Base-by-base conservation (phyloP, 345 rosid genomes). In the Gossypium sturtianum region DNA sequence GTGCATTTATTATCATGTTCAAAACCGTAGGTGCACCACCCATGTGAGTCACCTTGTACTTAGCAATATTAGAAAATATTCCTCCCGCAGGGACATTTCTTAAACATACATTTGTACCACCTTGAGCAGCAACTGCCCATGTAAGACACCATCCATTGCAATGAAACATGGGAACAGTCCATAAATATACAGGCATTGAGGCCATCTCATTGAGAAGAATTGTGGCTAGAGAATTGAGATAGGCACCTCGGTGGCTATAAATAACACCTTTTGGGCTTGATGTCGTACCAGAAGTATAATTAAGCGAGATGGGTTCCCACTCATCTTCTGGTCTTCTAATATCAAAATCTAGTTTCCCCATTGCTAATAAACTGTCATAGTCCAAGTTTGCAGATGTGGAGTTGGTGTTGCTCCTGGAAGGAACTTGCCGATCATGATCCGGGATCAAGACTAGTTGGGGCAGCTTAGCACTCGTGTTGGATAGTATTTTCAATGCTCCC, bases 141-240 rank as follows among this genome's bases (percentile, higher is more conserved):
- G 78, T 62, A 58, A 89, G 87, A 73, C 88, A 84, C 91, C 93
- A 89, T 0, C 93, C 93, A 64, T 89, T 89, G 83, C 89, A 89
- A 72, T 89, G 93, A 65, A 89, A 89, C 91, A 89, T 86, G 16
- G 93, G 93, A 41, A 89, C 89, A 2, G 74, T 77, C 93, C 93
- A 87, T 13, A 89, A 74, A 72, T 87, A 87, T 9, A 83, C 82
- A 7, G 91, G 89, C 89, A 76, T 84, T n/a, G 83, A 72, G 4
- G 72, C 43, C 78, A 87, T 82, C 64, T 83, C 85, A 45, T 74
- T 83, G n/a, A 87, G 76, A 63, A 86, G 78, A 78, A 71, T 77
- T 2, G 87, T 62, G 1, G 89, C 87, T 20, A 89, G 85, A 68
- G 93, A 77, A 76, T 87, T 87, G 47, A 87, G 84, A 79, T 85